These are phyloP conservation scores for Talaromyces pinophilus DNA, from an alignment of 2,329 filamentous ascomycete genomes.

Conservation along the genomic window DNA sequence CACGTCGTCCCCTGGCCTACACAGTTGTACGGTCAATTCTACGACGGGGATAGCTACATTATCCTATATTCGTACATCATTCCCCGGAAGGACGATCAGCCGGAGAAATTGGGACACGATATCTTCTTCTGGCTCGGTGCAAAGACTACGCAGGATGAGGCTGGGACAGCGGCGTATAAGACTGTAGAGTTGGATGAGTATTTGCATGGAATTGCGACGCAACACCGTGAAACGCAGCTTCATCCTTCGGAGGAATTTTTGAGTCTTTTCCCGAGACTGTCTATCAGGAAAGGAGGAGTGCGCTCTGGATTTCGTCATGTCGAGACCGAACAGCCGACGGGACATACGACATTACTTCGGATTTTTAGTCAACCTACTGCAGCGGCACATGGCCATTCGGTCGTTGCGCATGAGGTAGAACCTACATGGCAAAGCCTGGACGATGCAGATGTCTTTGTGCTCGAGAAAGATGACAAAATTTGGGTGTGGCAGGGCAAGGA, in stretches of 20 bases:
- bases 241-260: slow-evolving; percentile 62
- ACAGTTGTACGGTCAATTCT: slow-evolving; percentile 60
- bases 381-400: slow-evolving; percentile 42
- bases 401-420: slow-evolving; percentile 65
- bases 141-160: slow-evolving; percentile 68
- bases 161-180: slow-evolving; percentile 68
- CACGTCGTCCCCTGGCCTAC: slow-evolving; percentile 63
- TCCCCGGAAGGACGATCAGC: slow-evolving; percentile 33
- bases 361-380: slow-evolving; percentile 62
- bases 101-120: slow-evolving; percentile 58
- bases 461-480: slow-evolving; percentile 65
- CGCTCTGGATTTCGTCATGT: slow-evolving; percentile 65
- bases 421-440: slow-evolving; percentile 64
- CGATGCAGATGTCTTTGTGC: slow-evolving; percentile 65
- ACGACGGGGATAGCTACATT: slow-evolving; percentile 69
- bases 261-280: slow-evolving; percentile 60
- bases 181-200: slow-evolving; percentile 71
- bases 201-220: slow-evolving; percentile 60
- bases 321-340: slow-evolving; percentile 47
- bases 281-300: slow-evolving; percentile 63
- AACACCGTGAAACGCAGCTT: slow-evolving; percentile 65
- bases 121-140: slow-evolving; percentile 71
- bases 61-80: slow-evolving; percentile 62
- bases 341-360: slow-evolving; percentile 58
- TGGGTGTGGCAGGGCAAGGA: slow-evolving; percentile 69